Evolutionary conservation across 352 stramenopile species (phyloP).

Genomic region (Lagenidium giganteum): DNA sequence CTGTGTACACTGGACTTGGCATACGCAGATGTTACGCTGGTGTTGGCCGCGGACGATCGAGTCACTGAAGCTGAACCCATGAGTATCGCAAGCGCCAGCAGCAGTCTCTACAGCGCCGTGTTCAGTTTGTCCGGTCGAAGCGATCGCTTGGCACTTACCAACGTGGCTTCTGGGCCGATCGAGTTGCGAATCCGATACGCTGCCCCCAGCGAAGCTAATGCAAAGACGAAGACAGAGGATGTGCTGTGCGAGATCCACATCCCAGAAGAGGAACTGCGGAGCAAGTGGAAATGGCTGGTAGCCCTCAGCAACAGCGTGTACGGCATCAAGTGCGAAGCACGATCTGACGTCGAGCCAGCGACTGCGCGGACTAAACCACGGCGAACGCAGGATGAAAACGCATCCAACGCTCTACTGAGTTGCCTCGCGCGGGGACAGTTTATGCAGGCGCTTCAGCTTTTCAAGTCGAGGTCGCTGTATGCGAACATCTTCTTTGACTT

Average conservation of each 20-base stretch:
- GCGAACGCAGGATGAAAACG: no score
- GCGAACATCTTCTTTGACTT: conserved; percentile 79
- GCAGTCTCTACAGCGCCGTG: no score
- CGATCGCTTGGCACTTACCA: no score
- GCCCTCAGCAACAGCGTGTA: conserved; percentile 51
- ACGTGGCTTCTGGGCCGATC: neutral
- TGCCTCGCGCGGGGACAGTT: conserved; percentile 70
- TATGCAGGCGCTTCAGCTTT: conserved; percentile 65
- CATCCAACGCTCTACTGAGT: no score
- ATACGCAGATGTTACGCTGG: no score
- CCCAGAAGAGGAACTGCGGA: conserved; percentile 35
- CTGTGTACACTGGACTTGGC: no score
- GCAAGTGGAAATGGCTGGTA: conserved; percentile 62
- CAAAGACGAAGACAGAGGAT: neutral
- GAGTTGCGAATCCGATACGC: conserved; percentile 12
- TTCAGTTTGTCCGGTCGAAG: no score
- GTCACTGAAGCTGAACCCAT: no score
- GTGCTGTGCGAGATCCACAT: conserved; percentile 31
- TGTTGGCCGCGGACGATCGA: no score
- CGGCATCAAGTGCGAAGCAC: conserved; percentile 28
- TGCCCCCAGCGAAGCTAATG: conserved; percentile 1
- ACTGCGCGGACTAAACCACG: conserved; percentile 6
- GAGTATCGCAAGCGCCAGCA: no score
- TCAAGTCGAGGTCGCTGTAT: conserved; percentile 65
- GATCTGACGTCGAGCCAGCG: neutral